Percentiles rank a stretch among this genome's conserved stretches.
Evolutionary conservation across 352 stramenopile species (phyloP).

Genomic region (Globisporangium apiculatum): DNA sequence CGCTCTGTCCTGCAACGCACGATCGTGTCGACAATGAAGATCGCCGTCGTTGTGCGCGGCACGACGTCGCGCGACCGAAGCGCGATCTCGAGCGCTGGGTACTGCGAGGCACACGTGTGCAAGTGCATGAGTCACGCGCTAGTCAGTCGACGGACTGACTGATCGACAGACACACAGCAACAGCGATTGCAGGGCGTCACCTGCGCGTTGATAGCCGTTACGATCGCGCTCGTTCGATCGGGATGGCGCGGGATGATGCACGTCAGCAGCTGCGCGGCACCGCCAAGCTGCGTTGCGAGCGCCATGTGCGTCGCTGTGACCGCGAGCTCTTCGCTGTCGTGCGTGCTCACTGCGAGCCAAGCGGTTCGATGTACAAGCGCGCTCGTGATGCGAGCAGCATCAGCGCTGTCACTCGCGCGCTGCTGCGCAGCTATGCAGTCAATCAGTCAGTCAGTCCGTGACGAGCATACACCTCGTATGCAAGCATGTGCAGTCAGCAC

Average conservation of each 20-base stretch:
- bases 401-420: constrained; percentile 1
- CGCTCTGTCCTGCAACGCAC: constrained; percentile 15
- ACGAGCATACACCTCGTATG: background rate
- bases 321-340: constrained; percentile 54
- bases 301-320: constrained; percentile 32
- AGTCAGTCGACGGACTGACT: background rate
- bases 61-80: constrained; percentile 27
- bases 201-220: constrained; percentile 23
- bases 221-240: constrained; percentile 27
- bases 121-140: background rate
- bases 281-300: background rate
- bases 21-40: constrained; percentile 71
- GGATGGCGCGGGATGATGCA: constrained; percentile 62
- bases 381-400: constrained; percentile 8
- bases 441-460: background rate
- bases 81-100: constrained; percentile 27
- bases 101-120: constrained; percentile 12
- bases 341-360: constrained; percentile 62
- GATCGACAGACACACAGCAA: background rate
- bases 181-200: constrained; percentile 8
- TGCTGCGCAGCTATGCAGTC: constrained; percentile 4
- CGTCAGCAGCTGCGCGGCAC: constrained; percentile 20
- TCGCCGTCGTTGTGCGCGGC: constrained; percentile 17
- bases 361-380: constrained; percentile 19
- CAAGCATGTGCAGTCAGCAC: background rate